Conservation (phyloP, 768 basidiomycete genomes). For the Rickenella mellea region DNA sequence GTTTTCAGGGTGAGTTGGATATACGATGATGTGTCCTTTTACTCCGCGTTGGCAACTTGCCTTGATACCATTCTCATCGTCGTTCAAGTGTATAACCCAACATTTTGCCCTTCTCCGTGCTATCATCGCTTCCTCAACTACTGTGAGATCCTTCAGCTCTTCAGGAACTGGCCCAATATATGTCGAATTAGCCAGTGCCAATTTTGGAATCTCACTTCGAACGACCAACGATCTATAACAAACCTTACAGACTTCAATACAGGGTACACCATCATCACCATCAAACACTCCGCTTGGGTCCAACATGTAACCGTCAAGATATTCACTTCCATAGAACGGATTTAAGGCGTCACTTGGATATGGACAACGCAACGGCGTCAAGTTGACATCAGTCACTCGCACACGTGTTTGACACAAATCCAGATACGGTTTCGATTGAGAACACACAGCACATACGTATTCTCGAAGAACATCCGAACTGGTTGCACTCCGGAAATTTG, state of each 20-base stretch:
- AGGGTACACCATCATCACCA: neutral
- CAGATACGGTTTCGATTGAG: no score
- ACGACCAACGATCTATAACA: constrained; percentile 13
- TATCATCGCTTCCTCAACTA: constrained; percentile 32
- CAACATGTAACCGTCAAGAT: neutral
- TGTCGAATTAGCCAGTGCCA: constrained; percentile 24
- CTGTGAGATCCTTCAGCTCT: constrained; percentile 20
- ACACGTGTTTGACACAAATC: no score
- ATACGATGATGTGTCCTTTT: constrained; percentile 8
- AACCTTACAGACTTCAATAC: constrained; percentile 10
- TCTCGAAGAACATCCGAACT: no score
- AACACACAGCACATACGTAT: no score
- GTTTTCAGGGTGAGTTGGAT: constrained; percentile 5
- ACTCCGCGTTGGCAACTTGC: neutral
- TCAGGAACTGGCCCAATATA: constrained; percentile 21
- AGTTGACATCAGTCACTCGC: no score
- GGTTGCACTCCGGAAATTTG: no score
- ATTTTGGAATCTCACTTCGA: constrained; percentile 12
- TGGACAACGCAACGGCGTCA: no score
- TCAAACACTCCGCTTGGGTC: neutral
- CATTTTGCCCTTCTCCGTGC: constrained; percentile 21
- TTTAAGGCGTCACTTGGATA: no score
- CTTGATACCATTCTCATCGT: neutral
- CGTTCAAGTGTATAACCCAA: neutral
- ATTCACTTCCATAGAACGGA: no score